Evolutionary conservation across 2,329 filamentous ascomycete genomes (phyloP).

Genomic region (Thyridium curvatum): DNA sequence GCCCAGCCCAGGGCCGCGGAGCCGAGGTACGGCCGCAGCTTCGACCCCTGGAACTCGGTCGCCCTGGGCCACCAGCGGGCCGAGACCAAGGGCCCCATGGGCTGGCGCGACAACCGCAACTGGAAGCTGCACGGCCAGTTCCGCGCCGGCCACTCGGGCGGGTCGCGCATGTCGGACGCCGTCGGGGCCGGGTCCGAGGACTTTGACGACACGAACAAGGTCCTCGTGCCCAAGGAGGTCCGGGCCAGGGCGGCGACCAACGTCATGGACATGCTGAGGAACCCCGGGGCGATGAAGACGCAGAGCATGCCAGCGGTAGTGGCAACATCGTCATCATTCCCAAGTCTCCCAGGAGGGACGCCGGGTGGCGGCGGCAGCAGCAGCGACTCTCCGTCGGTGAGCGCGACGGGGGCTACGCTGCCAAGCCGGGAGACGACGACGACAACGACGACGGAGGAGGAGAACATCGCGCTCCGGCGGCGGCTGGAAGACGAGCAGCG

Average conservation of each 20-base stretch:
- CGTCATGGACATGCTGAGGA: conserved; percentile 48
- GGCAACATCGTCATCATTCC: conserved; percentile 2
- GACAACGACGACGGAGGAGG: background rate
- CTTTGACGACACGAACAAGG: conserved; percentile 37
- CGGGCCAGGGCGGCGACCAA: conserved; percentile 32
- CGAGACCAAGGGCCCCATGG: conserved; percentile 57
- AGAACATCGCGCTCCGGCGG: background rate
- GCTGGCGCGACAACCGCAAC: conserved; percentile 67
- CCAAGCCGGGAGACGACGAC: background rate
- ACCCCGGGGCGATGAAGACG: conserved; percentile 34
- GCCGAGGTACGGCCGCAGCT: conserved; percentile 36
- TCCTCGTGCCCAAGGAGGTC: conserved; percentile 35
- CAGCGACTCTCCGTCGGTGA: background rate
- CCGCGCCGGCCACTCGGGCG: conserved; percentile 47
- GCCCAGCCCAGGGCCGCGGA: conserved; percentile 22
- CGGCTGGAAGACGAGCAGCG: background rate
- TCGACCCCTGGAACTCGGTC: conserved; percentile 68
- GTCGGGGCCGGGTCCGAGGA: conserved; percentile 58
- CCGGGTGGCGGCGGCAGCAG: background rate
- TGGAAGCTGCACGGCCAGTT: conserved; percentile 68
- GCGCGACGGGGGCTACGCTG: background rate
- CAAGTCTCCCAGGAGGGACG: background rate
- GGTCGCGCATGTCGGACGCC: conserved; percentile 55
- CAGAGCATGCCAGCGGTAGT: conserved; percentile 4
- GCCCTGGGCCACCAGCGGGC: conserved; percentile 75